Percentiles rank a stretch among this genome's conserved stretches.
phyloP scores from a whole-genome alignment of 139 green algal genomes.

The Picochlorum sp. region DNA sequence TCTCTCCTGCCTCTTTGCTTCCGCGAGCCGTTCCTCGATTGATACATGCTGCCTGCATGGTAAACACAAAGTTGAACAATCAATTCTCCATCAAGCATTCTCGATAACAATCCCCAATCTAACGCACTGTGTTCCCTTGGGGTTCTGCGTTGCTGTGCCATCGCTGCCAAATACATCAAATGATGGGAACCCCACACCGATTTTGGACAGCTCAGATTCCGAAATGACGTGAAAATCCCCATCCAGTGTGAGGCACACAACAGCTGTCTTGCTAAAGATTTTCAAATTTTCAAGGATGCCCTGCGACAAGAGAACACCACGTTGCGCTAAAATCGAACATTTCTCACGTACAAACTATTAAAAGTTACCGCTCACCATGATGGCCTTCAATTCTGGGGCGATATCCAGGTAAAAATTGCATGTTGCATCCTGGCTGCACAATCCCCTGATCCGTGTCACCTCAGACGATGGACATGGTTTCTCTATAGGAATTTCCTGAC shows the following conservation, averaged over 20 bases:
- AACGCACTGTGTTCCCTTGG: too few species aligned
- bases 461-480: slow-evolving; percentile 19
- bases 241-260: background rate
- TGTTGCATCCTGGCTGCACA: slow-evolving; percentile 35
- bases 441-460: slow-evolving; percentile 40
- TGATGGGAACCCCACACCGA: background rate
- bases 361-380: background rate
- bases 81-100: too few species aligned
- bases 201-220: background rate
- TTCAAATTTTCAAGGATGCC: background rate
- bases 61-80: background rate
- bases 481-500: slow-evolving; percentile 14
- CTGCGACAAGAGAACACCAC: background rate
- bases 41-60: slow-evolving; percentile 17
- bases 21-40: slow-evolving; percentile 41
- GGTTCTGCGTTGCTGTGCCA: background rate
- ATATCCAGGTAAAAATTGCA: slow-evolving; percentile 74
- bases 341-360: too few species aligned
- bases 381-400: slow-evolving; percentile 25
- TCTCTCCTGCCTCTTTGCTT: slow-evolving; percentile 15
- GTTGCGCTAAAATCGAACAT: too few species aligned
- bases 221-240: background rate
- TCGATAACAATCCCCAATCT: too few species aligned
- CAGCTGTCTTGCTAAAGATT: background rate
- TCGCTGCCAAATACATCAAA: background rate